Base-by-base conservation (phyloP, 208 protist species). In the Acanthamoeba pearcei region DNA sequence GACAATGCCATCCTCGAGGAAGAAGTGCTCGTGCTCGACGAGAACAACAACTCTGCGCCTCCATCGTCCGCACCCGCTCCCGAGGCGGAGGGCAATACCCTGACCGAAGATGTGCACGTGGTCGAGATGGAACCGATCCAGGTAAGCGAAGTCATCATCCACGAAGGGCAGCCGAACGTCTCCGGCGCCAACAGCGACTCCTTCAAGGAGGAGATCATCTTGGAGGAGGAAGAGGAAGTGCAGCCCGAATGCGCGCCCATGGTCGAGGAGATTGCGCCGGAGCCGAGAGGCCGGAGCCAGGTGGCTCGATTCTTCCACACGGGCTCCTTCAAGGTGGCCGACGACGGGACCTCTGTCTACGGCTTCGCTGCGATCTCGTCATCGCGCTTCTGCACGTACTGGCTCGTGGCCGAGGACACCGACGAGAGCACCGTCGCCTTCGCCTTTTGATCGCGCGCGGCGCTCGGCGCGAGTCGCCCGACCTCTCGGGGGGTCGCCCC, bases 351-450 rank as follows among this genome's bases (percentile, higher is more conserved):
- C 22, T 82, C 55, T n/a, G 42, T 82, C 42, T 82, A 82, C 72
- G 72, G 72, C 72, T 82, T 82, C 15, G 72, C 72, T 0, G 72
- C 72, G 15, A 82, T 82, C 72, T 82, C 72, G 19, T 82, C 72
- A 19, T 82, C 72, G 72, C 72, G 72, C 32, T 82, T 82, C 72
- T 82, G 72, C 72, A 82, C 72, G 42, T 82, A 82, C 72, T 82
- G 72, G 72, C 15, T 82, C 42, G 72, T 53, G 19, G 72, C 72
- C 15, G 70, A 49, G 32, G 72, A 53, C 10, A 5, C 38, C 29
- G 66, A 74, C 66, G 29, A 74, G 5, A 13, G 46, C 38, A 13
- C 6, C 42, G 1, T 46, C 64, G 12, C 5, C 60, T 10, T n/a
- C 17, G 22, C 60, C 24, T 5, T 66, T 19, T 66, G 5, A 64